A percentile compares a stretch with the other conserved stretches of the same genome.
These are phyloP conservation scores for Helicostylum pulchrum DNA, from an alignment of 192 early-diverging fungal species.

Conservation along the genomic window DNA sequence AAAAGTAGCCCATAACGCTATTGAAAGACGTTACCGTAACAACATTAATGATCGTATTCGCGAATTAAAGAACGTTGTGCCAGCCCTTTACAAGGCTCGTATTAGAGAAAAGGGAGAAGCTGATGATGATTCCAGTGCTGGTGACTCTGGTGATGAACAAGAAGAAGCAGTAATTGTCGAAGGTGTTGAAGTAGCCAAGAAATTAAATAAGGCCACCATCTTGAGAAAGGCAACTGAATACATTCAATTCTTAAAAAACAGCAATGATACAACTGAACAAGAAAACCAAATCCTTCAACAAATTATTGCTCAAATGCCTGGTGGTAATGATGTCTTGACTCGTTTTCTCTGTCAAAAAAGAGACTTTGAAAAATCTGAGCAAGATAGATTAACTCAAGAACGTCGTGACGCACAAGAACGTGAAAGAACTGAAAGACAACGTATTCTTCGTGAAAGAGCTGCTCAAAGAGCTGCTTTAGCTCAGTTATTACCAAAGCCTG, in stretches of 20 bases:
- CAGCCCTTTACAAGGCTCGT: constrained; percentile 61
- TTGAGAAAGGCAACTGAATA: constrained; percentile 91
- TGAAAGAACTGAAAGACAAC: constrained; percentile 8
- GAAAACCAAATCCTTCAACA: constrained; percentile 50
- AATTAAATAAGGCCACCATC: constrained; percentile 93
- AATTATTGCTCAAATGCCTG: constrained; percentile 45
- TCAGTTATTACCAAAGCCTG: constrained; percentile 12
- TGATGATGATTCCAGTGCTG: constrained; percentile 34
- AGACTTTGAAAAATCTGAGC: constrained; percentile 15
- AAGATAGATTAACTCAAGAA: constrained; percentile 2
- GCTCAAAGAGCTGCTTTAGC: constrained; percentile 21
- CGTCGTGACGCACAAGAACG: constrained; percentile 3
- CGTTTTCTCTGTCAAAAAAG: constrained; percentile 17
- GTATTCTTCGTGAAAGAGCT: constrained; percentile 12
- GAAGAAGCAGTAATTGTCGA: constrained; percentile 58
- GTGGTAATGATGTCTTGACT: constrained; percentile 40
- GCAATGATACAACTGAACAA: constrained; percentile 31
- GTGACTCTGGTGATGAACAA: constrained; percentile 22
- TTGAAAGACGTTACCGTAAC: constrained; percentile 92
- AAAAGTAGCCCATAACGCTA: constrained; percentile 94
- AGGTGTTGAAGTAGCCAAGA: constrained; percentile 79
- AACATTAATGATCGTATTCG: constrained; percentile 96
- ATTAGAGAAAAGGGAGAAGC: constrained; percentile 35
- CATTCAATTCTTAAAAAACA: constrained; percentile 59
- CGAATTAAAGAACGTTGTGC: constrained; percentile 83